phyloP scores from a whole-genome alignment of 2,329 filamentous ascomycete species.

The Venturia asperata region DNA sequence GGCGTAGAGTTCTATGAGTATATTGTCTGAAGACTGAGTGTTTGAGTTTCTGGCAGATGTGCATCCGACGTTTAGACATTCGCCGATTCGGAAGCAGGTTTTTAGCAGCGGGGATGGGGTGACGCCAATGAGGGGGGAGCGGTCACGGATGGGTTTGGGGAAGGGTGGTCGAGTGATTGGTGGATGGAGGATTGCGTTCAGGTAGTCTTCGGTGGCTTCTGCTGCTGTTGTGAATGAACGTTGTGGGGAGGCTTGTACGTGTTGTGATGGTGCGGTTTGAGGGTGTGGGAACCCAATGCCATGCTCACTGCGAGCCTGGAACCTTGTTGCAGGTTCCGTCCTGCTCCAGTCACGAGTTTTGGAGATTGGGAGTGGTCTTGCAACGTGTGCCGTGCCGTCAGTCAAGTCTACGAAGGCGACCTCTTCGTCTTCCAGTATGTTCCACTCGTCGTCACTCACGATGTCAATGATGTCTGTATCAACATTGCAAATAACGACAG shows the following conservation, averaged over 20 bases:
- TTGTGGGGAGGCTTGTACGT: background rate
- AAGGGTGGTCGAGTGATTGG: constrained; percentile 47
- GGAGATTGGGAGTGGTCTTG: background rate
- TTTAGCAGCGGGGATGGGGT: constrained; percentile 43
- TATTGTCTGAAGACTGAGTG: constrained; percentile 42
- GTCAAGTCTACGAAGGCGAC: constrained; percentile 7
- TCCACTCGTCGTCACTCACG: constrained; percentile 11
- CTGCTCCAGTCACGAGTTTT: constrained; percentile 1
- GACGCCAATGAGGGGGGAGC: constrained; percentile 49
- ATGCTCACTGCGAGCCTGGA: background rate
- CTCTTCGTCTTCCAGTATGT: background rate
- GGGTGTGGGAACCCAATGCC: background rate
- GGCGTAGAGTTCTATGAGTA: constrained; percentile 57
- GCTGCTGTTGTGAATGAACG: background rate
- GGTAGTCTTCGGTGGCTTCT: constrained; percentile 10
- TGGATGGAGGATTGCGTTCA: constrained; percentile 8
- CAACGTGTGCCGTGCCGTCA: background rate
- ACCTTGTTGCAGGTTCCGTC: background rate
- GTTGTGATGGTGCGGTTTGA: background rate
- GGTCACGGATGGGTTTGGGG: constrained; percentile 43
- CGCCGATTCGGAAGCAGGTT: constrained; percentile 58
- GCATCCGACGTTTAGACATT: constrained; percentile 48
- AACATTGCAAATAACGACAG: background rate
- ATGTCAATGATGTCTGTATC: background rate
- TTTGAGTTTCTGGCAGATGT: constrained; percentile 39